Percentiles rank a stretch among this genome's conserved stretches.
These are phyloP conservation scores for Aspergillus viridinutans DNA, from an alignment of 2,329 filamentous ascomycete genomes.

Conservation along the genomic window DNA sequence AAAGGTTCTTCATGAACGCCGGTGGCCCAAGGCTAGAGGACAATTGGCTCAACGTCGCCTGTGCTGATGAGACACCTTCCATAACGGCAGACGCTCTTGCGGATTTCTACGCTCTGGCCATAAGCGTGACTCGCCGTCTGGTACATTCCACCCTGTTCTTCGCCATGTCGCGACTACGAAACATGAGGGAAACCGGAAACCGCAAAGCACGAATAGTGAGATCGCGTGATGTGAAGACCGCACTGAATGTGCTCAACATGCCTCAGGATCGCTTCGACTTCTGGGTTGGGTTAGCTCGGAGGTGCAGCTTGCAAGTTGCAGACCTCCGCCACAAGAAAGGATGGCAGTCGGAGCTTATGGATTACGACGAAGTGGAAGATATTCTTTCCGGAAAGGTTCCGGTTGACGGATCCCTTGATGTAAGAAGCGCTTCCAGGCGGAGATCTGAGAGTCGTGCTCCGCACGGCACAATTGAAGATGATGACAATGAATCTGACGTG, in stretches of 20 bases:
- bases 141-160: constrained; percentile 67
- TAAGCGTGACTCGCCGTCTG: constrained; percentile 66
- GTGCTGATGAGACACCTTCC: constrained; percentile 55
- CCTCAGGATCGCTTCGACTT: constrained; percentile 43
- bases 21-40: constrained; percentile 52
- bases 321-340: constrained; percentile 32
- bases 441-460: not conserved
- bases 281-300: constrained; percentile 51
- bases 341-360: constrained; percentile 25
- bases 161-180: constrained; percentile 63
- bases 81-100: constrained; percentile 71
- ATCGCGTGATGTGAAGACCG: constrained; percentile 50
- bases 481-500: constrained; percentile 5
- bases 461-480: constrained; percentile 4
- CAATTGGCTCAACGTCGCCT: constrained; percentile 63
- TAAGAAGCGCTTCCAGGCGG: constrained; percentile 5
- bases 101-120: constrained; percentile 66
- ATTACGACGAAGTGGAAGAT: constrained; percentile 42
- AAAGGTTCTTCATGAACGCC: constrained; percentile 70
- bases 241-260: constrained; percentile 53
- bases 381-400: constrained; percentile 24
- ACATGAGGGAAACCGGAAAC: constrained; percentile 35
- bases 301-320: constrained; percentile 51
- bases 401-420: constrained; percentile 7
- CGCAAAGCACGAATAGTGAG: constrained; percentile 35